phyloP scores from a whole-genome alignment of 306 rosid species.

The Cucumis sativus region DNA sequence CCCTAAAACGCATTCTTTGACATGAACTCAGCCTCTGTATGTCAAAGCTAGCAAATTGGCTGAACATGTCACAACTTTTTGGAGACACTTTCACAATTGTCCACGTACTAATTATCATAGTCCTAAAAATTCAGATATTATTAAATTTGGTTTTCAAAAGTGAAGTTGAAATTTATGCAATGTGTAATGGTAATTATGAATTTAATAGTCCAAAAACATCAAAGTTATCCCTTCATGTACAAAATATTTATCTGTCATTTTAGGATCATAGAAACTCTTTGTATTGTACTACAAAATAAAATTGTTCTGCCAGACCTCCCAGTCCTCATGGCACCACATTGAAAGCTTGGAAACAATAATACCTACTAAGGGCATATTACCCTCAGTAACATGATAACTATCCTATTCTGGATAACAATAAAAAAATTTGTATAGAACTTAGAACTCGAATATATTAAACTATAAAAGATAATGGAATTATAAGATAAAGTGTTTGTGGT shows the following conservation, averaged over 20 bases:
- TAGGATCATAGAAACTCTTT: background rate
- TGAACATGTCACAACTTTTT: background rate
- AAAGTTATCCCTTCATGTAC: background rate
- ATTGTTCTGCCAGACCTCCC: background rate
- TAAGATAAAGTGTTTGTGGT: too few species aligned
- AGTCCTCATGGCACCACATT: background rate
- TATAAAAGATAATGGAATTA: too few species aligned
- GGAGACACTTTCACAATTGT: background rate
- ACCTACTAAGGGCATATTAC: background rate
- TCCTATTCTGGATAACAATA: background rate
- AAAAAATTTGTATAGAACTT: background rate
- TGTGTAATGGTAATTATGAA: background rate
- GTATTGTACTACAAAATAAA: background rate
- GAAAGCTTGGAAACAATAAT: background rate
- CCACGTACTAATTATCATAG: background rate
- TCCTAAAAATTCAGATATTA: background rate
- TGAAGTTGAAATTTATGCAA: background rate
- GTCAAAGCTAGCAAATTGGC: background rate
- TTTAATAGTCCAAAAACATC: background rate
- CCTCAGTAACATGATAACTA: background rate
- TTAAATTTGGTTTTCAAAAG: background rate
- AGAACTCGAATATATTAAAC: too few species aligned
- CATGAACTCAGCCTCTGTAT: background rate
- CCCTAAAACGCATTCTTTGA: background rate
- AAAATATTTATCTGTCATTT: background rate